Conservation (phyloP, 306 rosid genomes). For the Cucurbita pepo region DNA sequence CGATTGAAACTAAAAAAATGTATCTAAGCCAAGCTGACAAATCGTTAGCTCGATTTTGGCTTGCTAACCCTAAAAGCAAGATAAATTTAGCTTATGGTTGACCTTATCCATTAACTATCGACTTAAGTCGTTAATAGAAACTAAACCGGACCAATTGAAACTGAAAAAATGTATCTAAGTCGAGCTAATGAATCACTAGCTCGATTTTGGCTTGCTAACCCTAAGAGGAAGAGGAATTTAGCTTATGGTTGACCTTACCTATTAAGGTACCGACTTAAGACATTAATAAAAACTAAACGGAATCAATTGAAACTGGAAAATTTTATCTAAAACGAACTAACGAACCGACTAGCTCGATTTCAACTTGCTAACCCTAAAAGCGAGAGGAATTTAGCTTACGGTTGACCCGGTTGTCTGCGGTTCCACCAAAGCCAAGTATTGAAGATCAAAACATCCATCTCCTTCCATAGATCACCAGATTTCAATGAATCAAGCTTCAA, state of each 20-base stretch:
- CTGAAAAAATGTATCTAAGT: not conserved
- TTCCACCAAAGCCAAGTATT: slow-evolving; percentile 88
- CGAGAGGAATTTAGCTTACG: slow-evolving; percentile 18
- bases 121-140: not conserved
- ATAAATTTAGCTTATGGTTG: slow-evolving; percentile 30
- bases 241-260: slow-evolving; percentile 29
- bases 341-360: no score
- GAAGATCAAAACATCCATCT: slow-evolving; percentile 49
- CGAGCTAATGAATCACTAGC: no score
- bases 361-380: not conserved
- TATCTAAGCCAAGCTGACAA: no score
- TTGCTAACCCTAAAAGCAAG: not conserved
- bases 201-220: not conserved
- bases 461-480: slow-evolving; percentile 38
- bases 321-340: no score
- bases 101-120: not conserved
- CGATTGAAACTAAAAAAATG: no score
- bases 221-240: not conserved
- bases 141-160: not conserved
- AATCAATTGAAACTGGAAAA: not conserved
- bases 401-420: slow-evolving; percentile 34
- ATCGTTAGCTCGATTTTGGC: no score
- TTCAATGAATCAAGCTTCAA: slow-evolving; percentile 49
- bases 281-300: not conserved
- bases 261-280: no score